Evolutionary conservation across 331 rosid genomes (phyloP), one percentile per base, ranked within the genome.

Genomic region (Rhamnella rubrinervis): DNA sequence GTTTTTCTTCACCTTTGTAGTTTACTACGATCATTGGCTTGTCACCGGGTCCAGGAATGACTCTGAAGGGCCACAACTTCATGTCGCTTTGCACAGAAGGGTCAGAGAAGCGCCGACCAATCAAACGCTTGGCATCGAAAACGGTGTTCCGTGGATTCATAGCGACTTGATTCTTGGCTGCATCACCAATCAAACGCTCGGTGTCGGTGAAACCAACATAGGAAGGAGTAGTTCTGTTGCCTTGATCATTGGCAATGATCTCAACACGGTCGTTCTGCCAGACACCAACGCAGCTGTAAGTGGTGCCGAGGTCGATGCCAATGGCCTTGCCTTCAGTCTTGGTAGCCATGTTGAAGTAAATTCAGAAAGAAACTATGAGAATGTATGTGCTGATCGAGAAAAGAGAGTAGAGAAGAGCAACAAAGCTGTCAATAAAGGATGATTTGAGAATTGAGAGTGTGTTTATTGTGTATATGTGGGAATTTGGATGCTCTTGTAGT

Each of bases 291-390:
- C 89, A 84, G 53, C 86, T 81, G 80, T 85, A 85, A 62, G 89
- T 85, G 38, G 89, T 85, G 67, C 89, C 89, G 21, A 85, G 81
- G 49, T 85, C 89, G n/a, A 85, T 85, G 72, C 89, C 89, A 28
- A 85, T 73, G 55, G 79, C 79, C 70, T 71, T 80, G 0, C 79
- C 80, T 78, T 75, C 68, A 1, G 77, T 61, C 53, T 72, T 83
- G 40, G 49, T 44, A 4, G 82, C 26, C 60, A 77, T 80, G 79
- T 83, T 15, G 28, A 23, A 0, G 1, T 17, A 41, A 31, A 39
- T 21, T 14, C 4, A 59, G 5, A 8, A 59, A 28, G 10, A 31
- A 37, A 28, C 28, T 10, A 47, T 13, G 14, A 44, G 7, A 6
- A 37, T 35, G 13, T 6, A 25, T 14, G 38, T 16, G 5, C 5